These are phyloP conservation scores for Apiospora aurea DNA, from an alignment of 2,329 filamentous ascomycete species.

Conservation along the genomic window DNA sequence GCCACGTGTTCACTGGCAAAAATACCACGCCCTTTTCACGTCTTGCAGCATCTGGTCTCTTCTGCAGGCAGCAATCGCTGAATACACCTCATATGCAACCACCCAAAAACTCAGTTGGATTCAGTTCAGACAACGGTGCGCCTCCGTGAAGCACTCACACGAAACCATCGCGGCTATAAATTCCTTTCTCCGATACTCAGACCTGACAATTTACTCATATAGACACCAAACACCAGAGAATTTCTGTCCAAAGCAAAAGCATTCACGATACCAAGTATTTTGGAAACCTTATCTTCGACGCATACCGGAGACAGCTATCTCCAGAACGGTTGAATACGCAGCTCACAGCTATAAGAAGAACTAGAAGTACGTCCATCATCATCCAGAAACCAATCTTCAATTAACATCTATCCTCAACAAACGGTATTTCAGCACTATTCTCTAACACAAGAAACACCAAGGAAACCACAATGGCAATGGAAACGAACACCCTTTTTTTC, in stretches of 20 bases:
- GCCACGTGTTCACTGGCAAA: too few species aligned
- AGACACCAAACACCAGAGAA: background rate
- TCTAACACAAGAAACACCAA: background rate
- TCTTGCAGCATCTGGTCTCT: too few species aligned
- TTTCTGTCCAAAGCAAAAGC: background rate
- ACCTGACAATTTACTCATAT: background rate
- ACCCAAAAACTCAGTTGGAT: background rate
- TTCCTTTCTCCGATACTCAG: background rate
- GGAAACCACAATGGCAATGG: background rate
- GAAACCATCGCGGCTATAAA: background rate
- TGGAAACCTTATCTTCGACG: background rate
- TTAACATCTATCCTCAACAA: background rate
- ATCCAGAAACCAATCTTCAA: background rate
- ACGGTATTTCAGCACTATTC: background rate
- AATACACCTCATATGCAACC: background rate
- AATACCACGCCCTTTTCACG: too few species aligned
- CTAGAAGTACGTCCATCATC: background rate
- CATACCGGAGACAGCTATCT: constrained; percentile 1
- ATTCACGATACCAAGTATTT: background rate
- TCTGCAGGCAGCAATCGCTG: too few species aligned
- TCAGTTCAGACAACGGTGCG: background rate
- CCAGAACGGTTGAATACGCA: background rate
- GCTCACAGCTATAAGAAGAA: background rate
- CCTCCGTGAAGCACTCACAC: background rate
- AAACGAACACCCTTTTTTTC: background rate